Base-by-base conservation (phyloP, 2,329 filamentous ascomycete genomes). In the Aspergillus ruber region DNA sequence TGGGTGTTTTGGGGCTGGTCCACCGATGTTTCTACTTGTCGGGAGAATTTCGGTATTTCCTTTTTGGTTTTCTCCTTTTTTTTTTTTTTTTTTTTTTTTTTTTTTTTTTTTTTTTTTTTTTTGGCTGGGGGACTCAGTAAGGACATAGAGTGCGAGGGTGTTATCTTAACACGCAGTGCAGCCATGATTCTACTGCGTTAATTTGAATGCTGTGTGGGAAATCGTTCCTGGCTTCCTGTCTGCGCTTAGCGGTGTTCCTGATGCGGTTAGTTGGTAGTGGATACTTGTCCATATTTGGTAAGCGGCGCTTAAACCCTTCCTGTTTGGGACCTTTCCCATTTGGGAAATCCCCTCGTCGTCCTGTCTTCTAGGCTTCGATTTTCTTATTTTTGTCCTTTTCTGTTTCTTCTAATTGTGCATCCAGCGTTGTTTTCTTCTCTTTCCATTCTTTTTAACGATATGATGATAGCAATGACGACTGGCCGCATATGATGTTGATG, bases 271-370 rank as follows among this genome's bases (percentile, higher is more conserved):
- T 17, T 9, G 10, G 25, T 10, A 29, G 61, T 57, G 57, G 48
- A 50, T 49, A 38, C 41, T 46, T 46, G 46, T 52, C 60, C 42
- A 53, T 44, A 50, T 56, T 29, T 42, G 48, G 55, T 50, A 54
- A 51, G 55, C 52, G 21, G 46, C 44, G 25, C 25, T 35, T n/a
- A 17, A n/a, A n/a, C 36, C 46, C 43, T 48, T 62, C 56, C 56
- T 60, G 49, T 59, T 58, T 56, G 50, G 58, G 56, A 45, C 54
- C 59, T 57, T 52, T 49, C 50, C 57, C 57, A 41, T 56, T 61
- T 57, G 53, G 52, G 52, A 43, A 46, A 52, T 57, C 46, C 40
- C n/a, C 40, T 27, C 40, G 15, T 29, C 8, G 25, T 29, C 23
- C 29, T 8, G 17, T 13, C 21, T 47, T 58, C 60, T 60, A 60